Evolutionary conservation across 106 monocot species (phyloP), one percentile per base, ranked within the genome.

Genomic region (Narthecium ossifragum): DNA sequence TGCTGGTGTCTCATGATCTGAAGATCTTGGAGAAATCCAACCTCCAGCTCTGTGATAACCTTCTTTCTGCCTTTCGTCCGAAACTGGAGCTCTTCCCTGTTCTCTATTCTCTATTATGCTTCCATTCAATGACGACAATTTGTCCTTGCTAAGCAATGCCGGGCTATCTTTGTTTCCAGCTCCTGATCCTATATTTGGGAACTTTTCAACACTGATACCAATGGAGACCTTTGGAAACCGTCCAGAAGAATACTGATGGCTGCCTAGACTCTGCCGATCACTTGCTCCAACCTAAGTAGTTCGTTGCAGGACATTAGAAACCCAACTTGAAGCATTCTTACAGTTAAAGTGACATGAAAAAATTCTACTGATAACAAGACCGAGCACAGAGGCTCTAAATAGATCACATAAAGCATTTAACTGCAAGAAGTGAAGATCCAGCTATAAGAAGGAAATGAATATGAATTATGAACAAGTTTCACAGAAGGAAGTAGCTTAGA

Each of bases 181-280:
- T 55, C 66, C 54, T 49, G 72, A 58, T 11, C 46, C 47, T 10
- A 63, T 36, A 27, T 61, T 79, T 53, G 78, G 55, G 18, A 59
- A 26, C 56, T 62, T 73, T 3, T 85, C 78, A 46, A 85, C 59
- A 13, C 69, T 49, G 37, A 96, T 78, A 8, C 90, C 85, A 63
- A 96, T 80, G 26, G 94, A 93, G 43, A 88, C 90, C 73, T 94
- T 94, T 39, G 82, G 72, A 51, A 61, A 66, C 49, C 63, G 67
- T 31, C 70, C 75, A 63, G 79, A 83, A 22, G 64, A 61, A 74
- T 63, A 67, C 17, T 79, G 71, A 46, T 47, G 73, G 40, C 77
- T 83, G 38, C 71, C 59, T 26, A 78, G 63, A 60, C 79, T 94
- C 57, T 62, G 65, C 39, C 63, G 76, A 31, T 79, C 74, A 62